Base-by-base conservation (phyloP, 1,284 basidiomycete species). In the Ceratobasidium sp. region DNA sequence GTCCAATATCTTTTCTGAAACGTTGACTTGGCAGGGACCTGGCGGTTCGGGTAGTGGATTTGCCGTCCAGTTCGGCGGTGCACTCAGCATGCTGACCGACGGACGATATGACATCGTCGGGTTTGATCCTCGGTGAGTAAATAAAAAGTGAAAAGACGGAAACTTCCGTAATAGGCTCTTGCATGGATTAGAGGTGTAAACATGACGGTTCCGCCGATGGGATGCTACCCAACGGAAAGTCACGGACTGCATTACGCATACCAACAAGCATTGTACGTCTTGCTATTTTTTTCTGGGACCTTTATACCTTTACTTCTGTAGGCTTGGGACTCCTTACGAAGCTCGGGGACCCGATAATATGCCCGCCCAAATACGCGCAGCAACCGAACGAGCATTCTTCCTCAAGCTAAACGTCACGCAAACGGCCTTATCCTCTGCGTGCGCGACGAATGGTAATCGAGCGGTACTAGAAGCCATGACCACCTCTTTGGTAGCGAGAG, bases 81-180 rank as follows among this genome's bases (percentile, higher is more conserved):
- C 30, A 14, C 57, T 60, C 57, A 60, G 6, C 8, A 20, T 38
- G 23, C 12, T 60, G 23, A 60, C 57, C 27, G 57, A 60, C 33
- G 57, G 23, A 8, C 57, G 57, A 23, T 35, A 60, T 5, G 57
- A 60, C 57, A 60, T 60, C 23, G 8, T 60, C 33, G 57, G 30
- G 57, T 60, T 60, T 60, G 57, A 60, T 38, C 57, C 30, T 33
- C 57, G 57, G 57, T 38, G 20, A 60, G 57, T 60, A 60, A 14
- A 60, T 35, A 33, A 7, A 60, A 30, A 4, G 33, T 60, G 57
- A 60, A 33, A 6, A 60, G 20, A 10, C 57, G 57, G 57, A 60
- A 14, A 33, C 7, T 60, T 30, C 54, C n/a, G n/a, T n/a, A n/a
- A n/a, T n/a, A n/a, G n/a, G n/a, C 14, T 60, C 5, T 10, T 33